A percentile compares a stretch with the other conserved stretches of the same genome.
These are phyloP conservation scores for Trapa bicornis DNA, from an alignment of 345 rosid species.

Conservation along the genomic window DNA sequence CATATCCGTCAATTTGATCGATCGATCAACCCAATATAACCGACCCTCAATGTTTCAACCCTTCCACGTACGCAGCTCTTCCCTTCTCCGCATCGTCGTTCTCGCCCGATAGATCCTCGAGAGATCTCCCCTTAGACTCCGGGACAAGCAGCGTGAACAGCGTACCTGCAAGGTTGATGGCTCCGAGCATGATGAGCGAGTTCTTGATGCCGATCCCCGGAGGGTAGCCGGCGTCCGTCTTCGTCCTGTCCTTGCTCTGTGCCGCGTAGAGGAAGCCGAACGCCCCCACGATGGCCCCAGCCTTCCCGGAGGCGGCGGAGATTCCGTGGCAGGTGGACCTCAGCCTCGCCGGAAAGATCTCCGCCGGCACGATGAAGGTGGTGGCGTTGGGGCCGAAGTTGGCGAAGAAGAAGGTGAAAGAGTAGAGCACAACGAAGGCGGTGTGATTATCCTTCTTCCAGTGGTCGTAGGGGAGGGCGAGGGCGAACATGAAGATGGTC, in stretches of 20 bases:
- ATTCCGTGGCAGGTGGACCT: constrained; percentile 79
- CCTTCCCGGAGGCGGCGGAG: constrained; percentile 58
- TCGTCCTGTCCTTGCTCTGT: constrained; percentile 7
- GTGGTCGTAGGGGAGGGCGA: constrained; percentile 59
- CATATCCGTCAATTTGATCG: too few relatives aligned
- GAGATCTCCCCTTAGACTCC: constrained; percentile 21
- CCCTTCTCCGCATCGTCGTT: constrained; percentile 10
- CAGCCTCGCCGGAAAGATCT: constrained; percentile 66
- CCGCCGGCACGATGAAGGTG: constrained; percentile 65
- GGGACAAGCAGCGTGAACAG: constrained; percentile 19
- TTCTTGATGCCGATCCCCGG: constrained; percentile 24
- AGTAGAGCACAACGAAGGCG: constrained; percentile 47
- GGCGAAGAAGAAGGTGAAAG: constrained; percentile 61
- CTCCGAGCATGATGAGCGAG: constrained; percentile 20
- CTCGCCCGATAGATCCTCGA: constrained; percentile 23
- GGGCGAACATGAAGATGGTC: constrained; percentile 50
- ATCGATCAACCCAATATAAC: too few relatives aligned
- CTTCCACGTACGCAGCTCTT: too few relatives aligned
- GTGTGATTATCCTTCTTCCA: constrained; percentile 38
- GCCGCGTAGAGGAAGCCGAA: constrained; percentile 58
- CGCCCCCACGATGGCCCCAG: constrained; percentile 62
- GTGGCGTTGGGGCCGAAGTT: constrained; percentile 81
- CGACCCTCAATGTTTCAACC: too few relatives aligned
- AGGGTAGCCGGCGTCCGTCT: constrained; percentile 19
- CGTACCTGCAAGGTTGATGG: constrained; percentile 13